Evolutionary conservation across 768 basidiomycete species (phyloP).

Genomic region (Mycena venus): DNA sequence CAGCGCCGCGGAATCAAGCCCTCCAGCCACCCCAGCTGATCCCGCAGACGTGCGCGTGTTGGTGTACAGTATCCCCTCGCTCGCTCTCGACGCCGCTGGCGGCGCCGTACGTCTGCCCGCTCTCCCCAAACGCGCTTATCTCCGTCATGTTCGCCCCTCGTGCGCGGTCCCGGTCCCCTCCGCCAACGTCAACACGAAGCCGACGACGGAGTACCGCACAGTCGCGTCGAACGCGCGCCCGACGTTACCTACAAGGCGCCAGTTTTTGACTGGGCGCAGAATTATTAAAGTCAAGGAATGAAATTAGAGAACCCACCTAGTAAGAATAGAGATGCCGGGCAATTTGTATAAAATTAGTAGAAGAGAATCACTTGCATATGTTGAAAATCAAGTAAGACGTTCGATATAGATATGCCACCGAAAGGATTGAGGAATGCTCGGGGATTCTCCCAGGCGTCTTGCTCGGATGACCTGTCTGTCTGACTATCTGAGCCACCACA

Average conservation of each 20-base stretch:
- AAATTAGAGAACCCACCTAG: no score
- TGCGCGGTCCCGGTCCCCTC: not conserved
- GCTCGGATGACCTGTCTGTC: not conserved
- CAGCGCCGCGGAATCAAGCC: not conserved
- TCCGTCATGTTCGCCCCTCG: not conserved
- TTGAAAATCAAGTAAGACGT: no score
- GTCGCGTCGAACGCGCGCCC: not conserved
- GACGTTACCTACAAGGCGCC: not conserved
- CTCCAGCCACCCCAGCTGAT: not conserved
- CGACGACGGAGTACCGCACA: not conserved
- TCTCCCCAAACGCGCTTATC: constrained; percentile 4
- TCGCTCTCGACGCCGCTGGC: no score
- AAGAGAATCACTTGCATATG: no score
- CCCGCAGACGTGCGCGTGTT: not conserved
- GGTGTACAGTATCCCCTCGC: not conserved
- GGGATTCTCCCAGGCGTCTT: not conserved
- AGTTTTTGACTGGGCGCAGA: not conserved
- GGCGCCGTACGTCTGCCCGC: not conserved
- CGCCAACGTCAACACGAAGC: not conserved
- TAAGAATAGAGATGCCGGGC: no score
- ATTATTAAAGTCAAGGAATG: not conserved
- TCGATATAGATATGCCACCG: no score
- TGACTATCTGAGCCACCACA: not conserved
- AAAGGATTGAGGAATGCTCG: no score
- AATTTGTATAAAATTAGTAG: no score